Evolutionary conservation across 306 rosid genomes (phyloP).

Genomic region (Cajanus cajan): DNA sequence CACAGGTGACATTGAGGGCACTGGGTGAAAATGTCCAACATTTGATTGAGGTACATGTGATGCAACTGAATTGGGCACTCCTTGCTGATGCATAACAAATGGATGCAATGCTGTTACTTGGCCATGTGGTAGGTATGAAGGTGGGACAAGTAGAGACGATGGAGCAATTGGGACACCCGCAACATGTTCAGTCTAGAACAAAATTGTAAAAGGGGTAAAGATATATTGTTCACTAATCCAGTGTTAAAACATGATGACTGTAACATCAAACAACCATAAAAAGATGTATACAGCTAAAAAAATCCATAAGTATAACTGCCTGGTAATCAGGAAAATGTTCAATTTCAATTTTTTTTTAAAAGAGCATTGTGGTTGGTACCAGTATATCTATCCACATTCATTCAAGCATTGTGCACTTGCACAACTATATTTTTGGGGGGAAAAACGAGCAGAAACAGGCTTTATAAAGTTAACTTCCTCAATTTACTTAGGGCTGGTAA

Average conservation of each 20-base stretch:
- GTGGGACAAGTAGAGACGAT: slow-evolving; percentile 79
- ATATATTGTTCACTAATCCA: neutral
- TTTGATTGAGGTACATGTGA: slow-evolving; percentile 79
- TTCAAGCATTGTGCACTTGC: too few species aligned
- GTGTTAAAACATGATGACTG: neutral
- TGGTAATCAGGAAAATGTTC: too few species aligned
- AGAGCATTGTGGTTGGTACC: too few species aligned
- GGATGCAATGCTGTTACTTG: slow-evolving; percentile 86
- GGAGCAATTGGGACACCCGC: slow-evolving; percentile 72
- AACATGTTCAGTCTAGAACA: slow-evolving; percentile 58
- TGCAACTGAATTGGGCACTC: slow-evolving; percentile 68
- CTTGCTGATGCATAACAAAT: slow-evolving; percentile 88
- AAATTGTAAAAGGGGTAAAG: neutral
- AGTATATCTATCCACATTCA: too few species aligned
- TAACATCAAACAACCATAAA: neutral
- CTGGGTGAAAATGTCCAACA: slow-evolving; percentile 75
- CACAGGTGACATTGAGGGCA: slow-evolving; percentile 66
- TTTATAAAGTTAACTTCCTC: neutral
- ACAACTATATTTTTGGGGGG: too few species aligned
- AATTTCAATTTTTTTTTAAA: too few species aligned
- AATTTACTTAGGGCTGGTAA: neutral
- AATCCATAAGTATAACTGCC: too few species aligned
- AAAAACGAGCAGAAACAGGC: neutral
- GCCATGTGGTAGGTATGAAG: slow-evolving; percentile 88
- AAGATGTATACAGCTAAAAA: too few species aligned